Conservation (phyloP, 1,284 basidiomycete species). For the Cystobasidium pallidum region DNA sequence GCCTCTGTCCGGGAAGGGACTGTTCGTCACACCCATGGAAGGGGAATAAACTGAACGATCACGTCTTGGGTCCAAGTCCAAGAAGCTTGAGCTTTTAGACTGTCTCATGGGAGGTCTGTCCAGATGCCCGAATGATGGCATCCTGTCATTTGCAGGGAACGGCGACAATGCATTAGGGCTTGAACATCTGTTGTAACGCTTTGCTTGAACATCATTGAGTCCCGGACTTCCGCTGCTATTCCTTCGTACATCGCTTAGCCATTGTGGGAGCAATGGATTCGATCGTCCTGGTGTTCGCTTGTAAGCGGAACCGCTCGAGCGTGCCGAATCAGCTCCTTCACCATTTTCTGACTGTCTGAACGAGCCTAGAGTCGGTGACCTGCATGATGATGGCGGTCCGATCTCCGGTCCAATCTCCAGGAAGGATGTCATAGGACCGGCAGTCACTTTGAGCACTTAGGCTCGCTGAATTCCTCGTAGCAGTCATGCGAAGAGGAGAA, state of each 20-base stretch:
- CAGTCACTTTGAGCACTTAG: neutral
- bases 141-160: neutral
- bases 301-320: neutral
- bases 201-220: neutral
- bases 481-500: constrained; percentile 19
- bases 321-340: neutral
- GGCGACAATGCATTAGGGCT: constrained; percentile 1
- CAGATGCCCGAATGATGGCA: neutral
- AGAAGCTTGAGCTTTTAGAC: constrained; percentile 29
- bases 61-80: constrained; percentile 1
- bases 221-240: constrained; percentile 16
- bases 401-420: constrained; percentile 34
- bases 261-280: constrained; percentile 38
- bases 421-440: constrained; percentile 29
- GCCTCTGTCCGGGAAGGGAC: neutral
- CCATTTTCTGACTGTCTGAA: neutral
- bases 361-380: constrained; percentile 5
- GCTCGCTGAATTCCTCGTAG: neutral
- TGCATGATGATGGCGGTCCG: constrained; percentile 19
- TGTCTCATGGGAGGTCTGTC: constrained; percentile 15
- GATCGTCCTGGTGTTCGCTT: constrained; percentile 6
- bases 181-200: neutral
- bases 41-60: neutral
- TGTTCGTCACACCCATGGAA: neutral
- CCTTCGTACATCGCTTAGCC: constrained; percentile 30